phyloP scores from a whole-genome alignment of 169 alveolate genomes.

The Plasmodium inui region DNA sequence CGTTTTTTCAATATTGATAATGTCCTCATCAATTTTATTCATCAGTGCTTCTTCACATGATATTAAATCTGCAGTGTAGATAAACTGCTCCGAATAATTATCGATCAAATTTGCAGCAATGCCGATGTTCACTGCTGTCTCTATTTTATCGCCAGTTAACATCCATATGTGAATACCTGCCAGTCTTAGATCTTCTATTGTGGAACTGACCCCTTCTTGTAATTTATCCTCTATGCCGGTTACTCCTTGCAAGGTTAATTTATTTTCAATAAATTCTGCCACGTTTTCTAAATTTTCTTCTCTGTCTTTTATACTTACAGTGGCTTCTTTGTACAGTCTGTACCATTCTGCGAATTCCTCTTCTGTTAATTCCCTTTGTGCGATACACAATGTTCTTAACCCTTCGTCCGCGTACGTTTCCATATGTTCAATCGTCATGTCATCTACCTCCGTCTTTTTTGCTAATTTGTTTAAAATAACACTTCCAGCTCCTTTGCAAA shows the following conservation, averaged over 20 bases:
- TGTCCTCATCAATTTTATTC: slow-evolving; percentile 66
- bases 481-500: slow-evolving; percentile 95
- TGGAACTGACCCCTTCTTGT: slow-evolving; percentile 97
- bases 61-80: slow-evolving; percentile 62
- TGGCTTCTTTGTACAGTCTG: slow-evolving; percentile 77
- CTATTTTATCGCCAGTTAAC: slow-evolving; percentile 99
- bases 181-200: slow-evolving; percentile 92
- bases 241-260: slow-evolving; percentile 94
- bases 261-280: slow-evolving; percentile 91
- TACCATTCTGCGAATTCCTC: slow-evolving; percentile 86
- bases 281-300: slow-evolving; percentile 86
- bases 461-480: slow-evolving; percentile 88
- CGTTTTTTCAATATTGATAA: slow-evolving; percentile 36
- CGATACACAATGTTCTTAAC: slow-evolving; percentile 92
- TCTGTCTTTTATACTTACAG: slow-evolving; percentile 79
- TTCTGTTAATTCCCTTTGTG: slow-evolving; percentile 90
- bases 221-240: slow-evolving; percentile 98
- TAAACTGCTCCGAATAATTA: slow-evolving; percentile 76
- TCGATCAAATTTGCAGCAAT: slow-evolving; percentile 85
- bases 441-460: slow-evolving; percentile 76
- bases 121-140: slow-evolving; percentile 96
- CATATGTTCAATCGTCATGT: slow-evolving; percentile 79
- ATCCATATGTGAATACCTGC: slow-evolving; percentile 99
- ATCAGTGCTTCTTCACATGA: slow-evolving; percentile 46
- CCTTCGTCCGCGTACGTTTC: slow-evolving; percentile 89